Evolutionary conservation across 208 protist genomes (phyloP), one percentile per base, ranked within the genome.

Genomic region (Endotrypanum monterogeii): DNA sequence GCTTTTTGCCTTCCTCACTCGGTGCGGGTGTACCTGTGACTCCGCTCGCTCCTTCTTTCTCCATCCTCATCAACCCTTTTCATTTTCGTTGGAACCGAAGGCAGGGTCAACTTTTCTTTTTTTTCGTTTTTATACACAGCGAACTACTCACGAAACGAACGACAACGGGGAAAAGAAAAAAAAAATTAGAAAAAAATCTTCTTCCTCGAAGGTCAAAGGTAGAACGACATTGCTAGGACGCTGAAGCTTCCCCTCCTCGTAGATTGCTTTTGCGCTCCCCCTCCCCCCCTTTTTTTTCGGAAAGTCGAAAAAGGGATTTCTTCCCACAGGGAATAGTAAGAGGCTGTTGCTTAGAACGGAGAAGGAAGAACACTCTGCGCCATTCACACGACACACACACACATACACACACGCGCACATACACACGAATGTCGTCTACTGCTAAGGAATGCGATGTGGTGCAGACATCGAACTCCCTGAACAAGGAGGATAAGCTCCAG

Each of bases 341-440:
- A n/a, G n/a, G n/a, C n/a, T n/a, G n/a, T n/a, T n/a, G n/a, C n/a
- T n/a, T n/a, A n/a, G n/a, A n/a, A n/a, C n/a, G n/a, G n/a, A n/a
- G n/a, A n/a, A n/a, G n/a, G n/a, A n/a, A n/a, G n/a, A n/a, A n/a
- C n/a, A n/a, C n/a, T n/a, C n/a, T n/a, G n/a, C n/a, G n/a, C n/a
- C n/a, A n/a, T n/a, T n/a, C n/a, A n/a, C n/a, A n/a, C n/a, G n/a
- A n/a, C n/a, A n/a, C n/a, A n/a, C n/a, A n/a, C n/a, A n/a, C n/a
- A n/a, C n/a, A n/a, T n/a, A n/a, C n/a, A n/a, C n/a, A n/a, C n/a
- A n/a, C n/a, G n/a, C n/a, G n/a, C n/a, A n/a, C n/a, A n/a, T n/a
- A n/a, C n/a, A 46, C 30, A 57, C 30, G 55, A n/a, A 79, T 79
- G 74, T 28, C 60, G 9, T 71, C 50, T 55, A 65, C 60, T 6